Evolutionary conservation across 129 eudicot species (phyloP).

Genomic region (Cynara cardunculus): DNA sequence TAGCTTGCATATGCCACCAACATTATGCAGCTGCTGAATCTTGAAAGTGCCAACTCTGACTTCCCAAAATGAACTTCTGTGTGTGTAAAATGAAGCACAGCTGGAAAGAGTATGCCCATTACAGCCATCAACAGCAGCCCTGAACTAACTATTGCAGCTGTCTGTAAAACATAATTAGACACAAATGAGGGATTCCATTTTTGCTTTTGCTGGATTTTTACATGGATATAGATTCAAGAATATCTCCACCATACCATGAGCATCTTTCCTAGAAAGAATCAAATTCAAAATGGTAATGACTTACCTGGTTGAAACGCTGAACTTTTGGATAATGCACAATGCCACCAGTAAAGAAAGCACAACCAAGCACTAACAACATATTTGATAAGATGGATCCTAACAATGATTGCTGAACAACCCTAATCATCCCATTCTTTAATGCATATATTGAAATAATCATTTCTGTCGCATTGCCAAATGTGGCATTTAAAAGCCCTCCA

Average conservation of each 20-base stretch:
- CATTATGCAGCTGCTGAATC: slow-evolving; percentile 94
- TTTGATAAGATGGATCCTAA: slow-evolving; percentile 92
- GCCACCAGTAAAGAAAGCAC: slow-evolving; percentile 97
- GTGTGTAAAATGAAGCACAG: slow-evolving; percentile 85
- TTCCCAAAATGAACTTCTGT: slow-evolving; percentile 80
- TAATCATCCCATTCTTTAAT: slow-evolving; percentile 75
- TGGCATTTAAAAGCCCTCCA: slow-evolving; percentile 96
- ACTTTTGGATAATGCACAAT: slow-evolving; percentile 64
- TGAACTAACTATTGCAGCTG: slow-evolving; percentile 83
- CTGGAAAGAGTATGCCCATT: slow-evolving; percentile 87
- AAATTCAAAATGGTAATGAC: neutral
- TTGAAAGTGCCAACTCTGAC: slow-evolving; percentile 90
- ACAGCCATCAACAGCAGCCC: slow-evolving; percentile 97
- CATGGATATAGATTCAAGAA: neutral
- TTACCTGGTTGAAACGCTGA: slow-evolving; percentile 78
- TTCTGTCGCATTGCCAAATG: slow-evolving; percentile 97
- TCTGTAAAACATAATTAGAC: slow-evolving; percentile 42
- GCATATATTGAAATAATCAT: slow-evolving; percentile 96
- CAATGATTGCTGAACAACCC: slow-evolving; percentile 90
- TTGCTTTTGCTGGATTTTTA: neutral
- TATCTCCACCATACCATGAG: neutral
- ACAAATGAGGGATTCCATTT: slow-evolving; percentile 8
- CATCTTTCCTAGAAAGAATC: neutral
- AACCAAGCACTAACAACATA: slow-evolving; percentile 90
- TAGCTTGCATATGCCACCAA: slow-evolving; percentile 91